phyloP scores from a whole-genome alignment of 1,139 yeast genomes.

The Yamadazyma triangularis region DNA sequence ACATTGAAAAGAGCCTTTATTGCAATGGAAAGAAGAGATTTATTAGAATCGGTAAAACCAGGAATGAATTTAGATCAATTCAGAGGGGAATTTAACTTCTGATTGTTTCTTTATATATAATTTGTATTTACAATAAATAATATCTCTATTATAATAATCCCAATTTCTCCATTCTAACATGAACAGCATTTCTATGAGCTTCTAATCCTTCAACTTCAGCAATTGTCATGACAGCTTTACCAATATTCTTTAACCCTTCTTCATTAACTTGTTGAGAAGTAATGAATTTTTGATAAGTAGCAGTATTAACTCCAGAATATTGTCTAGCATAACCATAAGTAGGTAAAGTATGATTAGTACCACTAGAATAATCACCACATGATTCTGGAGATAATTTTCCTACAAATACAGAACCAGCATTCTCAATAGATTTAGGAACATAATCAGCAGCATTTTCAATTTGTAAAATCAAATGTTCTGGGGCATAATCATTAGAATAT shows the following conservation, averaged over 20 bases:
- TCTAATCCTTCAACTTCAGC: slow-evolving; percentile 98
- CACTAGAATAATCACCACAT: slow-evolving; percentile 97
- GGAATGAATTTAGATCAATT: slow-evolving; percentile 78
- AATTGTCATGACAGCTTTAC: slow-evolving; percentile 91
- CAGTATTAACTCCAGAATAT: slow-evolving; percentile 95
- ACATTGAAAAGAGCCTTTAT: slow-evolving; percentile 87
- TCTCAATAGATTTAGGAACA: slow-evolving; percentile 68
- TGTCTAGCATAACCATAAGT: slow-evolving; percentile 97
- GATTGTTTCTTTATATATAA: slow-evolving; percentile 5
- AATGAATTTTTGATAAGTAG: slow-evolving; percentile 91
- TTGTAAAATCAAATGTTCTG: slow-evolving; percentile 94
- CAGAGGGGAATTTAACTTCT: slow-evolving; percentile 73
- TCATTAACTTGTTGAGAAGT: slow-evolving; percentile 88
- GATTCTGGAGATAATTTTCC: slow-evolving; percentile 97
- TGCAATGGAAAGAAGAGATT: slow-evolving; percentile 91
- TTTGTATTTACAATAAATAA: slow-evolving; percentile 1
- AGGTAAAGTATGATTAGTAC: slow-evolving; percentile 96
- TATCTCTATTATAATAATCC: slow-evolving; percentile 34
- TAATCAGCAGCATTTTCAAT: slow-evolving; percentile 69
- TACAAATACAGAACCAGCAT: slow-evolving; percentile 95
- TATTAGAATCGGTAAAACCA: slow-evolving; percentile 76
- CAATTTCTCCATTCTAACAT: slow-evolving; percentile 81
- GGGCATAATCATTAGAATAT: slow-evolving; percentile 88
- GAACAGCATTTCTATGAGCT: slow-evolving; percentile 95
- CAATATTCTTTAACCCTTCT: slow-evolving; percentile 81